Evolutionary conservation across 768 basidiomycete species (phyloP).

Genomic region (Serendipita sp.): DNA sequence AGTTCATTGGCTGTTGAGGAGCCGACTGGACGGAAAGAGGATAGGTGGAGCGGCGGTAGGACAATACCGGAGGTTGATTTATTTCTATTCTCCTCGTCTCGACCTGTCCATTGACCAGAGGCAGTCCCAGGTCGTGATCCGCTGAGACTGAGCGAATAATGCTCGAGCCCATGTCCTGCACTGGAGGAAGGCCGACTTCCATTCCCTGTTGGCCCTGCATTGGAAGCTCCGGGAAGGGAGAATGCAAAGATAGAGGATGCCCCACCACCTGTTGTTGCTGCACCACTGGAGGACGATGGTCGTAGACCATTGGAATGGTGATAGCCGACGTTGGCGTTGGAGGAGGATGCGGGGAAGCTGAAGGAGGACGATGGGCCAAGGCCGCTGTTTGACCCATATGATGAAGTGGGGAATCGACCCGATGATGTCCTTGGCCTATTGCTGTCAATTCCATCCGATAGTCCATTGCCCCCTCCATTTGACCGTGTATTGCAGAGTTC

Average conservation of each 20-base stretch:
- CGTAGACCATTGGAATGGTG: slow-evolving; percentile 5
- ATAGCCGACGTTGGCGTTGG: slow-evolving; percentile 5
- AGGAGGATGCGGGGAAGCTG: slow-evolving; percentile 6
- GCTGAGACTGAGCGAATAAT: slow-evolving; percentile 4
- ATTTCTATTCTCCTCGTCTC: not conserved
- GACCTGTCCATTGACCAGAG: slow-evolving; percentile 1
- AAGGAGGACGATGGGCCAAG: slow-evolving; percentile 1
- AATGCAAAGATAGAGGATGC: not conserved
- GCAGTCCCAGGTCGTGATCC: slow-evolving; percentile 1
- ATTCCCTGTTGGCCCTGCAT: not conserved
- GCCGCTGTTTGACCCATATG: not conserved
- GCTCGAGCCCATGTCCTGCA: slow-evolving; percentile 4
- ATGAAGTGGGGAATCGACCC: slow-evolving; percentile 5
- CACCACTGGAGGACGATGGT: slow-evolving; percentile 4
- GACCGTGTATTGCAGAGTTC: slow-evolving; percentile 51
- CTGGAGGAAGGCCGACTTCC: slow-evolving; percentile 4
- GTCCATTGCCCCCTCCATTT: slow-evolving; percentile 1
- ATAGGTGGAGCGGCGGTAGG: slow-evolving; percentile 6
- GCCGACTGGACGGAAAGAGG: not conserved
- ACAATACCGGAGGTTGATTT: not conserved
- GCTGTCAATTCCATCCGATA: slow-evolving; percentile 1
- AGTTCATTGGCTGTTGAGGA: not conserved
- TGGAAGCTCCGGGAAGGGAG: not conserved
- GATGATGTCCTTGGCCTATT: slow-evolving; percentile 1
- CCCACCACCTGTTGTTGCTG: not conserved